Conservation (phyloP, 2,329 filamentous ascomycete species). For the Sclerotinia glacialis region DNA sequence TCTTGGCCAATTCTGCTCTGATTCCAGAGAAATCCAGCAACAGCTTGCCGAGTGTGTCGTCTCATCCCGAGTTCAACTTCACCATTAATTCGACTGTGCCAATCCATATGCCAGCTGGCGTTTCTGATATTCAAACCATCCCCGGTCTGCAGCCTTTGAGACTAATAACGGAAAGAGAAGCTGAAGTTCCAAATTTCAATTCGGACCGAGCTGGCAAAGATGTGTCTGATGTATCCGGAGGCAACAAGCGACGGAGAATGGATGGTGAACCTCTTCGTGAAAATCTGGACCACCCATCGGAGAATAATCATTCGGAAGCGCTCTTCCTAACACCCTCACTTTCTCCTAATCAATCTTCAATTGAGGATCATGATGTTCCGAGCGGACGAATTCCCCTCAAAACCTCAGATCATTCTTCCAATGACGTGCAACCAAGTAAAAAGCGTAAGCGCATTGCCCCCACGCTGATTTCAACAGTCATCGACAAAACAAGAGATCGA, state of each 20-base stretch:
- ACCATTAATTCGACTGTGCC: conserved; percentile 20
- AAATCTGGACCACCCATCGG: not conserved
- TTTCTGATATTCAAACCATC: not conserved
- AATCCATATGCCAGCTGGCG: not conserved
- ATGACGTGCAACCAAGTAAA: conserved; percentile 25
- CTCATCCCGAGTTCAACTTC: conserved; percentile 12
- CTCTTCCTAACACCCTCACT: not conserved
- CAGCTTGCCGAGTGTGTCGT: conserved; percentile 1
- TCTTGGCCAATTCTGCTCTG: not conserved
- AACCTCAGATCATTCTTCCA: no score
- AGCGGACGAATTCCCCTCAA: not conserved
- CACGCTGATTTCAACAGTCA: conserved; percentile 32
- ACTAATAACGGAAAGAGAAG: not conserved
- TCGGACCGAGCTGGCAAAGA: not conserved
- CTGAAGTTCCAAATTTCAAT: not conserved
- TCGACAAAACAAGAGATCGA: conserved; percentile 30
- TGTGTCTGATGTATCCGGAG: not conserved
- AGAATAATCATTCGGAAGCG: not conserved
- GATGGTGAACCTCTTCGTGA: not conserved
- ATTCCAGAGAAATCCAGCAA: not conserved
- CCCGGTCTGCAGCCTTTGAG: conserved; percentile 8
- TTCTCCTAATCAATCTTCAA: not conserved
- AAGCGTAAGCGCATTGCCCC: conserved; percentile 40
- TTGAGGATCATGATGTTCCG: not conserved
- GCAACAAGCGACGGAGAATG: conserved; percentile 11